Conservation (phyloP, 768 basidiomycete species). For the Russula griseocarnosa region DNA sequence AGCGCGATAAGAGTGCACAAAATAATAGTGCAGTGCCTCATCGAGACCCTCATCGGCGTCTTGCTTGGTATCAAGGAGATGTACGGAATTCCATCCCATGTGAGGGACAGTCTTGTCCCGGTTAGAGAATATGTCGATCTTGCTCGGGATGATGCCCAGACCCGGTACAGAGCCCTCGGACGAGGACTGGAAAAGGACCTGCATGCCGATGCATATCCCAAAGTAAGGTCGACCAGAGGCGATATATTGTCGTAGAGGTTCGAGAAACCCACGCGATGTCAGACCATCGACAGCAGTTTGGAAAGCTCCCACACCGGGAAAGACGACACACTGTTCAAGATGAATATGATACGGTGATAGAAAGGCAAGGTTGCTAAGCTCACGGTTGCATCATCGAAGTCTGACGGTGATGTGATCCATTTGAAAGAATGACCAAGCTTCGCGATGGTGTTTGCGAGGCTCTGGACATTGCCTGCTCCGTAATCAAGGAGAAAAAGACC, state of each 20-base stretch:
- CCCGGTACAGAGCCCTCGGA: conserved; percentile 66
- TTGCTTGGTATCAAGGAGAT: conserved; percentile 47
- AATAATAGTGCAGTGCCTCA: conserved; percentile 78
- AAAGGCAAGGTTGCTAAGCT: conserved; percentile 37
- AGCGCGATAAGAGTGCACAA: conserved; percentile 93
- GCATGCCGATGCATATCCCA: conserved; percentile 98
- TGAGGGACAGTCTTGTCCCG: conserved; percentile 87
- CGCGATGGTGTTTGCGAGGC: conserved; percentile 85
- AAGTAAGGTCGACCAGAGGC: conserved; percentile 88
- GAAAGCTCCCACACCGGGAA: conserved; percentile 96
- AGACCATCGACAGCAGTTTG: conserved; percentile 82
- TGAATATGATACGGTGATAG: conserved; percentile 20
- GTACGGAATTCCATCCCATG: conserved; percentile 93
- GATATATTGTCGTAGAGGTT: conserved; percentile 80
- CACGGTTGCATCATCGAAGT: conserved; percentile 87
- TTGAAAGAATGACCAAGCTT: conserved; percentile 81
- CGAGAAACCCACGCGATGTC: conserved; percentile 62
- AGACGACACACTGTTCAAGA: conserved; percentile 72
- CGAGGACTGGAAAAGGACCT: conserved; percentile 87
- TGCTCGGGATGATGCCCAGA: conserved; percentile 78
- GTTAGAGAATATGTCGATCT: conserved; percentile 70
- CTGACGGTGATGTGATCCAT: conserved; percentile 79
- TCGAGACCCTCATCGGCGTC: conserved; percentile 46
- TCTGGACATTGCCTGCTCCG: conserved; percentile 92
- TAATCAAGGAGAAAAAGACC: conserved; percentile 90